A percentile compares a stretch with the other conserved stretches of the same genome.
These are phyloP conservation scores for Cerrena zonata DNA, from an alignment of 1,284 basidiomycete species.

Conservation along the genomic window DNA sequence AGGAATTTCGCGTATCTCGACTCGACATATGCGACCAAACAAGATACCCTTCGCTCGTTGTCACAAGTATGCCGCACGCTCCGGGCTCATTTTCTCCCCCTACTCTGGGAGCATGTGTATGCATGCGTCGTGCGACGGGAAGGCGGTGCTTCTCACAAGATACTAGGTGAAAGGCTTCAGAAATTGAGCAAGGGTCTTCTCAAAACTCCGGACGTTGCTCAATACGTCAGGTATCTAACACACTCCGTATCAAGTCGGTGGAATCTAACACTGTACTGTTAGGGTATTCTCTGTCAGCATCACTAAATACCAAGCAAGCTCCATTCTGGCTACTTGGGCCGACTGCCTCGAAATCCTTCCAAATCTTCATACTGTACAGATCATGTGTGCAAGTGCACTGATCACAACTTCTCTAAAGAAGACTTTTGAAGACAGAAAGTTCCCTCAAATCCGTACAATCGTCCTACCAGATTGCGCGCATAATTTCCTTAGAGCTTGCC, in stretches of 20 bases:
- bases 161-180: conserved; percentile 4
- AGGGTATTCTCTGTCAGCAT: conserved; percentile 27
- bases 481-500: conserved; percentile 29
- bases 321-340: conserved; percentile 27
- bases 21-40: conserved; percentile 14
- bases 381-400: conserved; percentile 23
- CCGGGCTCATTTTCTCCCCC: conserved; percentile 19
- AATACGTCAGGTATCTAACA: conserved; percentile 10
- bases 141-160: conserved; percentile 3
- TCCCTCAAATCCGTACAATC: conserved; percentile 26
- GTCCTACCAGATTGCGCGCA: conserved; percentile 26
- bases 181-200: conserved; percentile 6
- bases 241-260: too few species aligned
- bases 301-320: conserved; percentile 20
- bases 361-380: conserved; percentile 30
- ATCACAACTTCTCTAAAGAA: conserved; percentile 26
- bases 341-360: conserved; percentile 27
- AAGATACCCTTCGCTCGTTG: conserved; percentile 24
- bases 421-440: conserved; percentile 22
- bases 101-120: conserved; percentile 2
- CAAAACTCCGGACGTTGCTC: conserved; percentile 1
- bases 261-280: background rate
- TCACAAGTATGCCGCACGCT: conserved; percentile 27
- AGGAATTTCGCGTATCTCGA: background rate
- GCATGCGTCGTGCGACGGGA: background rate